Evolutionary conservation across 805 yeast species (phyloP).

Genomic region (Lipomyces spencermartinsiae): DNA sequence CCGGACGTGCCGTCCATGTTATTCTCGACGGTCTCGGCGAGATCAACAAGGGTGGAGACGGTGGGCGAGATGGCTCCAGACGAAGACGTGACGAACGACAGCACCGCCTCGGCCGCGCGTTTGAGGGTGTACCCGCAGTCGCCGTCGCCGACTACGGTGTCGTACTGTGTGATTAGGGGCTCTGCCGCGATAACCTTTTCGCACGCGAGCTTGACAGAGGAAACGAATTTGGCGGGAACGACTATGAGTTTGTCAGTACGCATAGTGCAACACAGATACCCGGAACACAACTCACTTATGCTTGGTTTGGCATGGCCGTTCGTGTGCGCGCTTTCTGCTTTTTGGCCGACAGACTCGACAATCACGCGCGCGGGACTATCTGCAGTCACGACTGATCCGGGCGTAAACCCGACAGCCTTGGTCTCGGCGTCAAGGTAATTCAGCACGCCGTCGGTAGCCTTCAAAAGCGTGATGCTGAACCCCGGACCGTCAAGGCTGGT

Average conservation of each 20-base stretch:
- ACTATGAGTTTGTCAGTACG: constrained; percentile 22
- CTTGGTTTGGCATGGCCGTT: constrained; percentile 19
- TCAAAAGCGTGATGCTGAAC: constrained; percentile 81
- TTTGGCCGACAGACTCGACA: constrained; percentile 21
- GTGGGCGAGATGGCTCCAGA: constrained; percentile 48
- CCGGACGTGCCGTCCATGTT: constrained; percentile 97
- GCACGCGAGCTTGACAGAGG: constrained; percentile 57
- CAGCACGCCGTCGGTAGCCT: constrained; percentile 63
- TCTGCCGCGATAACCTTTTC: constrained; percentile 65
- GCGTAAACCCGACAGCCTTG: constrained; percentile 82
- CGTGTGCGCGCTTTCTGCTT: constrained; percentile 43
- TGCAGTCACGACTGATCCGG: constrained; percentile 41
- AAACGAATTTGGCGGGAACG: constrained; percentile 44
- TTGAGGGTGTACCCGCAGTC: constrained; percentile 94
- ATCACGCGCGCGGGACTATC: constrained; percentile 41
- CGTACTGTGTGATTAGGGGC: constrained; percentile 82
- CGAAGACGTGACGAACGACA: constrained; percentile 55
- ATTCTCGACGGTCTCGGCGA: constrained; percentile 83
- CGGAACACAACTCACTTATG: constrained; percentile 11
- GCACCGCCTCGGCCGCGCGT: constrained; percentile 77
- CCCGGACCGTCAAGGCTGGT: constrained; percentile 94
- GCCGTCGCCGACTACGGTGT: constrained; percentile 93
- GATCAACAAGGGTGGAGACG: constrained; percentile 65
- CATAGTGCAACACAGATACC: not conserved
- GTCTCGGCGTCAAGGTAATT: constrained; percentile 73